These are phyloP conservation scores for Vachellia collinsii DNA, from an alignment of 306 rosid species.

Conservation along the genomic window DNA sequence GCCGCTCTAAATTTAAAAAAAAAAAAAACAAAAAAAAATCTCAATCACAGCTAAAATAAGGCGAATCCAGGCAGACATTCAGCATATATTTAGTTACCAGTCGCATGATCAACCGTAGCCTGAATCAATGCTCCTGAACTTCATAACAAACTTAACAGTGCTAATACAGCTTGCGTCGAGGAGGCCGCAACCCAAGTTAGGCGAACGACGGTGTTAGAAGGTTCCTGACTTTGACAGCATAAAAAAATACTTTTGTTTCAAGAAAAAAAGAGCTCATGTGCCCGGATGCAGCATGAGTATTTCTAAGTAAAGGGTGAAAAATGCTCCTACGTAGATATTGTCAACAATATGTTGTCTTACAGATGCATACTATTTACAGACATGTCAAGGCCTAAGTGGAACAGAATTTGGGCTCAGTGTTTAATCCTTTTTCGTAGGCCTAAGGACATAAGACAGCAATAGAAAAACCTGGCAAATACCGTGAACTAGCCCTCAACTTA, in stretches of 20 bases:
- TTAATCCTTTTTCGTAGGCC: constrained; percentile 35
- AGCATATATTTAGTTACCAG: neutral
- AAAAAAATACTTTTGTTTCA: neutral
- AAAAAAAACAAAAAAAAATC: neutral
- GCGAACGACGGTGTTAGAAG: neutral
- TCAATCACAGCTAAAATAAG: neutral
- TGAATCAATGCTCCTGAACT: neutral
- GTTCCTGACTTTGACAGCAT: constrained; percentile 5
- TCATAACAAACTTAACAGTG: neutral
- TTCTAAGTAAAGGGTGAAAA: constrained; percentile 23
- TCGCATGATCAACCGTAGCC: neutral
- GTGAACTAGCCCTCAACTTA: constrained; percentile 51
- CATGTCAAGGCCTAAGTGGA: constrained; percentile 31
- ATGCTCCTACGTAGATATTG: constrained; percentile 11
- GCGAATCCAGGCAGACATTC: neutral
- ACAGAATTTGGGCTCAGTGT: constrained; percentile 25
- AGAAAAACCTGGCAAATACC: constrained; percentile 32
- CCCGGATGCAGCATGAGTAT: constrained; percentile 8
- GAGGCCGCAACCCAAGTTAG: too few species aligned
- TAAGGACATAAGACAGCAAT: constrained; percentile 30
- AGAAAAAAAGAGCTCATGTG: neutral
- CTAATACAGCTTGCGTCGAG: neutral
- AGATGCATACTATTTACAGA: constrained; percentile 51
- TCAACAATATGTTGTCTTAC: constrained; percentile 18
- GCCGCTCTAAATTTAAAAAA: too few species aligned